Evolutionary conservation across 1,284 basidiomycete species (phyloP), one percentile per base, ranked within the genome.

Genomic region (Fomitiporia mediterranea): DNA sequence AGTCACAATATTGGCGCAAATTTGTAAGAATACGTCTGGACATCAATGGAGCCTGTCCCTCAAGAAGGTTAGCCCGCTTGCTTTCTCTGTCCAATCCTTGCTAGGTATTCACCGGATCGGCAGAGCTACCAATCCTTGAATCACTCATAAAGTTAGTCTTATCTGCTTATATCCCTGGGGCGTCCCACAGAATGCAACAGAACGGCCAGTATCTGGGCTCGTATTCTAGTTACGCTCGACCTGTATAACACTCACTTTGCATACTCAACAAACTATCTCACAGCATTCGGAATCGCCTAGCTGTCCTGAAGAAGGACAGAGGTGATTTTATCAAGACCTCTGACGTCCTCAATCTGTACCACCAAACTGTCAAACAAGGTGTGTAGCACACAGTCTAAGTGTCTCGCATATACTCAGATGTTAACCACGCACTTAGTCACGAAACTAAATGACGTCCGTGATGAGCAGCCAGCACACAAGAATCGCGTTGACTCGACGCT

Each of bases 321-420:
- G 83, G 83, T 64, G 83, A 91, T 63, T 96, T 88, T 74, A 92
- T 95, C 72, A 92, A 94, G 66, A 80, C 92, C 2, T 87, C 91
- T 62, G 96, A 96, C 77, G 96, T 99, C 55, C 89, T 97, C 70
- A 80, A 84, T 44, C 85, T 98, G 62, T 98, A 98, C 78, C 91
- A 94, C 64, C 83, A 88, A 5, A 91, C 97, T 61, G 90, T 98
- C 62, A 95, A 96, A 70, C 94, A 98, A 81, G 89, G 94, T 92
- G 47, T 43, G 75, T 66, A 30, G 35, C 51, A 13, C 17, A 17
- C 30, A 43, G 13, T 42, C 48, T n/a, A 28, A 7, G 4, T 40
- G 39, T 19, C 49, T 50, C 57, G 51, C 23, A 34, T 40, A 25
- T 60, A 40, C 55, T 58, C 19, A 52, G 8, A 21, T 15, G 8